Conservation (phyloP, 169 alveolate genomes). For the Toxoplasma gondii region DNA sequence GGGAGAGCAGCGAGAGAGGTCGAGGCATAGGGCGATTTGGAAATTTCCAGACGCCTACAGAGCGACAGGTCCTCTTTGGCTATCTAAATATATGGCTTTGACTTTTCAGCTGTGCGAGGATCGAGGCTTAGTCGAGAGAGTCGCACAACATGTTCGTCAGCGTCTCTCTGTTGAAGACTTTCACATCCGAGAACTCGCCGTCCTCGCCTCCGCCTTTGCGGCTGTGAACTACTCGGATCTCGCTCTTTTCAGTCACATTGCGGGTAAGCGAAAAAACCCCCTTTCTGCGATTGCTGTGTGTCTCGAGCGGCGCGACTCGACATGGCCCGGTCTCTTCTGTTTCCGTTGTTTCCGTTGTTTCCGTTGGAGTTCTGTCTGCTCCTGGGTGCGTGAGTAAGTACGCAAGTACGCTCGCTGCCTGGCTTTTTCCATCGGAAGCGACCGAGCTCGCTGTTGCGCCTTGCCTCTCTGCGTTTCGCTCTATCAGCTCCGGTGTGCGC, state of each 20-base stretch:
- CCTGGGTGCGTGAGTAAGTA: too few species aligned
- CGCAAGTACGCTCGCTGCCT: too few species aligned
- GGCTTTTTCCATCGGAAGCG: too few species aligned
- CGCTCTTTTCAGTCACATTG: neutral
- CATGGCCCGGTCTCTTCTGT: neutral
- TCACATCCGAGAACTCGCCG: conserved; percentile 38
- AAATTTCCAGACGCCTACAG: too few species aligned
- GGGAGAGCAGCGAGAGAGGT: too few species aligned
- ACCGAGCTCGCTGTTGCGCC: too few species aligned
- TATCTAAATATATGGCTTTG: neutral
- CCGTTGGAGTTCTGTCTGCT: too few species aligned
- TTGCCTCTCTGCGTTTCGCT: too few species aligned
- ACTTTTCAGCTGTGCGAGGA: neutral
- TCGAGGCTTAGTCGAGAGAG: neutral
- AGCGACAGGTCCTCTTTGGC: too few species aligned
- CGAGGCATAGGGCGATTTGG: too few species aligned
- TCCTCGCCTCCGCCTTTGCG: conserved; percentile 24
- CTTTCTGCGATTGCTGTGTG: too few species aligned
- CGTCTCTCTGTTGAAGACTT: neutral
- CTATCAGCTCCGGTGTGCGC: too few species aligned
- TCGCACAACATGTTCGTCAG: neutral
- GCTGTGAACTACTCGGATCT: neutral
- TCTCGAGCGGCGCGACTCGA: neutral
- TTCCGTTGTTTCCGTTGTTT: neutral
- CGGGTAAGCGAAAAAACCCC: neutral